Evolutionary conservation across 129 eudicot genomes (phyloP).

Genomic region (Erigeron canadensis): DNA sequence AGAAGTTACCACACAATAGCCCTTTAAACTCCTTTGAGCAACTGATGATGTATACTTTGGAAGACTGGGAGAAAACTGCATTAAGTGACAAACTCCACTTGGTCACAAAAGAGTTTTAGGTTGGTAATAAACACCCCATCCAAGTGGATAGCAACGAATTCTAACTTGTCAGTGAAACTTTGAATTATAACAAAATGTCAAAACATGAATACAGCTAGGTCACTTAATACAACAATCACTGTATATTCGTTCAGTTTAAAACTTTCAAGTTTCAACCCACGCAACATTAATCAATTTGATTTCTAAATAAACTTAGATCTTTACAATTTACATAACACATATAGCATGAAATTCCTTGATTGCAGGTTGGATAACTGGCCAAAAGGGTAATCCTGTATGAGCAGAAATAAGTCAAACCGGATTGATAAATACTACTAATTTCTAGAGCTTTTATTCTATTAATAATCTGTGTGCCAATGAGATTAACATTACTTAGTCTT

Average conservation of each 20-base stretch:
- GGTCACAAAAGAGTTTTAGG: background rate
- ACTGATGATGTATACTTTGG: conserved; percentile 90
- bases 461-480: too few species aligned
- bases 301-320: background rate
- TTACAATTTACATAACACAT: conserved; percentile 6
- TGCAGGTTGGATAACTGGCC: too few species aligned
- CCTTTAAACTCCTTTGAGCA: conserved; percentile 91
- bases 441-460: too few species aligned
- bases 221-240: conserved; percentile 2
- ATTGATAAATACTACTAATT: background rate
- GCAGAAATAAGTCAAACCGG: too few species aligned
- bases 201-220: background rate
- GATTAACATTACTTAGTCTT: too few species aligned
- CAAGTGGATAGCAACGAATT: background rate
- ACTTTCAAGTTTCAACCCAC: background rate
- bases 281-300: background rate
- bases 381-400: too few species aligned
- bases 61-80: conserved; percentile 73
- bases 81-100: conserved; percentile 10
- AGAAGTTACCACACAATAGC: conserved; percentile 65
- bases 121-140: conserved; percentile 11
- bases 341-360: background rate
- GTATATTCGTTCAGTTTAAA: conserved; percentile 2
- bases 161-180: background rate
- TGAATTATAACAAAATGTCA: background rate